These are phyloP conservation scores for Lactarius hengduanensis DNA, from an alignment of 768 basidiomycete genomes.

Conservation along the genomic window DNA sequence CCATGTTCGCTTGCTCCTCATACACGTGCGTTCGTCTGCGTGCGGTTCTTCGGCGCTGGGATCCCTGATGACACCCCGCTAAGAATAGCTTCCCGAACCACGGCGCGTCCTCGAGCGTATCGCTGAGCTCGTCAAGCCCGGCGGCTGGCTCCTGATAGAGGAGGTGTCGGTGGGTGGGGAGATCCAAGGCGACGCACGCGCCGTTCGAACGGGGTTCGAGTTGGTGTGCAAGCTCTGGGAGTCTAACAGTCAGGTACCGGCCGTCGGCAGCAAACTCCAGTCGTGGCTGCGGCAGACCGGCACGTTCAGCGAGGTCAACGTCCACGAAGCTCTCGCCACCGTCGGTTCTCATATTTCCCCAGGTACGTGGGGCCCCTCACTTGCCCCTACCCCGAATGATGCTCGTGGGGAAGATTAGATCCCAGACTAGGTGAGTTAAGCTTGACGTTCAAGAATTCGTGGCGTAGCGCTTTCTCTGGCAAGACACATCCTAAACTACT, in stretches of 20 bases:
- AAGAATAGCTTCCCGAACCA: slow-evolving; percentile 28
- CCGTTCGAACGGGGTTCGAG: not conserved
- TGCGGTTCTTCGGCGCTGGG: not conserved
- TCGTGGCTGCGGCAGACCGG: slow-evolving; percentile 8
- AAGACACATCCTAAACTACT: slow-evolving; percentile 1
- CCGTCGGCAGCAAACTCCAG: not conserved
- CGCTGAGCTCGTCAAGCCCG: slow-evolving; percentile 30
- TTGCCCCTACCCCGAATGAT: not conserved
- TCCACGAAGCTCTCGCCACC: slow-evolving; percentile 9
- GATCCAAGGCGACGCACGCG: slow-evolving; percentile 6
- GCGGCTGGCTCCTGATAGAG: slow-evolving; percentile 33
- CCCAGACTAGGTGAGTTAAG: not conserved
- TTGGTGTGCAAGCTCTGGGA: slow-evolving; percentile 13
- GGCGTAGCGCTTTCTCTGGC: slow-evolving; percentile 1
- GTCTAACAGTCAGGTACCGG: slow-evolving; percentile 1
- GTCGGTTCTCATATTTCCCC: not conserved
- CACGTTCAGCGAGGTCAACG: slow-evolving; percentile 19
- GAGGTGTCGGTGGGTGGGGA: slow-evolving; percentile 22
- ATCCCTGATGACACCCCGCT: not conserved
- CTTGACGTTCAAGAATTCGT: not conserved
- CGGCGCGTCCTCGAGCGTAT: slow-evolving; percentile 26
- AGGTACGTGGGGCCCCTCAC: not conserved
- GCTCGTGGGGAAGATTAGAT: not conserved
- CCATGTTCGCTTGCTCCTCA: slow-evolving; percentile 31
- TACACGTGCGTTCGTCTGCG: slow-evolving; percentile 26